Evolutionary conservation across 257 asterid genomes (phyloP).

Genomic region (Primulina huaijiensis): DNA sequence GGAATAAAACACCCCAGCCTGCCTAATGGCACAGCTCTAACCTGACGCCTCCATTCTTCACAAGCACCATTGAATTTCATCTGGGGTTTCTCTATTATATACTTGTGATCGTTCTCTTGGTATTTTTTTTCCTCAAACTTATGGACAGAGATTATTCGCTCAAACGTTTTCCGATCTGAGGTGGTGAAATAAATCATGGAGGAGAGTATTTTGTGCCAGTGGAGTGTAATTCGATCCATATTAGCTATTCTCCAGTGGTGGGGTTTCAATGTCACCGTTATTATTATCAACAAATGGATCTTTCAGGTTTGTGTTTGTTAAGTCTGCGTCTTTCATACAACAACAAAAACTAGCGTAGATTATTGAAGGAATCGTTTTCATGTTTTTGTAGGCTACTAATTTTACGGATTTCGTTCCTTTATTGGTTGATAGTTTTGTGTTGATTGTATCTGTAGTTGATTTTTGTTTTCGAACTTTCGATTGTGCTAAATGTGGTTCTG

Average conservation of each 20-base stretch:
- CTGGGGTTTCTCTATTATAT: constrained; percentile 22
- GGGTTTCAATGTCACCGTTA: constrained; percentile 83
- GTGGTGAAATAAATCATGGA: constrained; percentile 44
- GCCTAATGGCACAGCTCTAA: constrained; percentile 22
- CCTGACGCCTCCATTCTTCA: constrained; percentile 18
- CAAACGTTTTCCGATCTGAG: constrained; percentile 32
- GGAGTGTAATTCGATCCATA: constrained; percentile 67
- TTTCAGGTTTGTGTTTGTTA: constrained; percentile 55
- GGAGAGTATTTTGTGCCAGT: constrained; percentile 44
- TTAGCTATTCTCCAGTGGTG: constrained; percentile 80
- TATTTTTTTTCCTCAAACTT: not conserved
- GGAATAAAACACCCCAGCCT: constrained; percentile 15
- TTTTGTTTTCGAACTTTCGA: constrained; percentile 13
- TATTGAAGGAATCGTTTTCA: not conserved
- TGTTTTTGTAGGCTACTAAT: constrained; percentile 6
- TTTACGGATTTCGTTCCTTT: constrained; percentile 12
- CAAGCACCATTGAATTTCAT: constrained; percentile 12
- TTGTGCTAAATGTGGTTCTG: constrained; percentile 8
- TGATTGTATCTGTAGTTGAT: not conserved
- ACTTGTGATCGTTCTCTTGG: constrained; percentile 20
- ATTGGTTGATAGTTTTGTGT: constrained; percentile 4
- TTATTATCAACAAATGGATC: constrained; percentile 88
- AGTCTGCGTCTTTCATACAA: not conserved
- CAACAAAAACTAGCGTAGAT: not conserved
- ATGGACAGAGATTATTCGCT: constrained; percentile 23